Base-by-base conservation (phyloP, 2,329 filamentous ascomycete genomes). In the Didymella pinodella region DNA sequence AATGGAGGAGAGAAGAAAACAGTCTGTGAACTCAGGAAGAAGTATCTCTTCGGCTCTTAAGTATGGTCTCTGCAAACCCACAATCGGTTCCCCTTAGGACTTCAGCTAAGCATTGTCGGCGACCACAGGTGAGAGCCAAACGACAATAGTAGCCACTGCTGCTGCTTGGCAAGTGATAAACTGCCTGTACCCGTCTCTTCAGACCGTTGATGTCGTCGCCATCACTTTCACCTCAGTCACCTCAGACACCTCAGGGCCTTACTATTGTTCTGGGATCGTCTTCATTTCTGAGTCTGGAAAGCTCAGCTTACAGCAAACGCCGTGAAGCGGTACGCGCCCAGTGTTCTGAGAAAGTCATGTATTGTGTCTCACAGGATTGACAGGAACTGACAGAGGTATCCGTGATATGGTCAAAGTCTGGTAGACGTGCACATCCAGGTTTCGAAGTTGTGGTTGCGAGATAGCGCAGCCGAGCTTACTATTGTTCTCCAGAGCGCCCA, bases 401-500 rank as follows among this genome's bases (percentile, higher is more conserved):
- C 53, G 38, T 11, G 29, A 48, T 41, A 31, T 38, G 11, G 10
- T 48, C 32, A 41, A 58, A 50, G 45, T 22, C 29, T 31, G 45
- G 44, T 11, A 48, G 29, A 63, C 26, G 28, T 46, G 48, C 54
- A 59, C 43, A 60, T 66, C 68, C 57, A 50, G 40, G 66, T 48
- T 49, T 52, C 45, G 54, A 53, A 48, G 51, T 49, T 32, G 41
- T 51, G 38, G 47, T 58, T 40, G 29, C 59, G 49, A 52, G 29
- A 57, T 66, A 60, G 65, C 60, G 64, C 45, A 31, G 48, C 32
- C 57, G 31, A 64, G 48, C 69, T 76, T 76, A 71, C 59, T 75
- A 76, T 76, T 76, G 72, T 76, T 75, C 73, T 67, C 58, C 46
- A 25, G 57, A 43, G 49, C 40, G 26, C 48, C 45, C 18, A 57